These are phyloP conservation scores for Daldinia bambusicola DNA, from an alignment of 495 filamentous ascomycete species.

Conservation along the genomic window DNA sequence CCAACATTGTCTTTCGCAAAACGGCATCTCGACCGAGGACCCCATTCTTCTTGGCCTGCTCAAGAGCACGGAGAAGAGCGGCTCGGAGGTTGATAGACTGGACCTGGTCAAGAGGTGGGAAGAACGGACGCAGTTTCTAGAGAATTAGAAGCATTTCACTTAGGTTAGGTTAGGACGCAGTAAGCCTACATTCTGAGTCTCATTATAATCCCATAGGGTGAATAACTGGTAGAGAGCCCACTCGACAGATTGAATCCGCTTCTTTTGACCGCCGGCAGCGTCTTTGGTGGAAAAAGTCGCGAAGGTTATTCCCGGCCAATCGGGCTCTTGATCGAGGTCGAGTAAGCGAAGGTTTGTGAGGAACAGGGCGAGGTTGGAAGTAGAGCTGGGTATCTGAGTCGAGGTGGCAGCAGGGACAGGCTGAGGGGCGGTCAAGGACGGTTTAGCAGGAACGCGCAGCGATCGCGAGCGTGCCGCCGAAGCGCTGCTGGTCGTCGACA, in stretches of 20 bases:
- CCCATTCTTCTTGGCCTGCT: conserved; percentile 86
- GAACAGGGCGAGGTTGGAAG: conserved; percentile 72
- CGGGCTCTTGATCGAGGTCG: conserved; percentile 74
- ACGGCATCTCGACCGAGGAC: conserved; percentile 79
- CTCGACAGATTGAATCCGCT: conserved; percentile 79
- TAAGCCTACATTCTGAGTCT: conserved; percentile 71
- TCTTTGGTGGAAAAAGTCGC: conserved; percentile 73
- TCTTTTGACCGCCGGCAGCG: conserved; percentile 76
- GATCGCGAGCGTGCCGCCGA: conserved; percentile 43
- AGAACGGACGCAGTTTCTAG: conserved; percentile 89
- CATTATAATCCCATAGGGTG: conserved; percentile 78
- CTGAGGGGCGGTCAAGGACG: conserved; percentile 47
- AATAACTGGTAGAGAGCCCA: conserved; percentile 88
- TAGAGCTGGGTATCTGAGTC: conserved; percentile 44
- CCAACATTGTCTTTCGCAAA: conserved; percentile 88
- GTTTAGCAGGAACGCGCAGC: conserved; percentile 41
- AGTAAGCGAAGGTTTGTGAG: conserved; percentile 82
- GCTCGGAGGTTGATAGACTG: conserved; percentile 90
- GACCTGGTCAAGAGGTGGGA: conserved; percentile 84
- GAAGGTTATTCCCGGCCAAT: conserved; percentile 78
- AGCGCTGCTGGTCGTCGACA: conserved; percentile 30
- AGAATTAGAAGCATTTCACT: conserved; percentile 20
- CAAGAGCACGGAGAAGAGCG: conserved; percentile 80
- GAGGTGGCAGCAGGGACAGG: conserved; percentile 25
- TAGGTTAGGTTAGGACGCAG: background rate